Percentiles rank a stretch among this genome's conserved stretches.
Evolutionary conservation across 169 alveolate species (phyloP).

Genomic region (Eimeria necatrix): DNA sequence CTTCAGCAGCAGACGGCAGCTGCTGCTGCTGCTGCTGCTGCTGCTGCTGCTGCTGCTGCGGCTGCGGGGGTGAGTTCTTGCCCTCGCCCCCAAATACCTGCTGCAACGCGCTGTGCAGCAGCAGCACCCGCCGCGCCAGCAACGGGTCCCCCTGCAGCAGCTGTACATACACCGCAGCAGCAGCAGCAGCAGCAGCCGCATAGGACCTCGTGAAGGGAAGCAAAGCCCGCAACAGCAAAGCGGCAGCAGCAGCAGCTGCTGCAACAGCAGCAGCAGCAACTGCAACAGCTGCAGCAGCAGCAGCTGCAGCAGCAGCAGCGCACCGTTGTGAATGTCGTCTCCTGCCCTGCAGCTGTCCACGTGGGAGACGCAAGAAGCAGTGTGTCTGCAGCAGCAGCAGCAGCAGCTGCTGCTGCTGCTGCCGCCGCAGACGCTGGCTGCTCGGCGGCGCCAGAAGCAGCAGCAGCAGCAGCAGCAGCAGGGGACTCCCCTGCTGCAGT

Average conservation of each 20-base stretch:
- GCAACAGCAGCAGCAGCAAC: neutral
- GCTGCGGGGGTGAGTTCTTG: neutral
- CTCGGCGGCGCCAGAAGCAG: neutral
- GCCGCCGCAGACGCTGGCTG: conserved; percentile 1
- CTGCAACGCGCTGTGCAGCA: conserved; percentile 51
- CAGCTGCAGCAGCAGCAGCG: conserved; percentile 21
- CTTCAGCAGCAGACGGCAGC: conserved; percentile 23
- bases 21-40: too few species aligned
- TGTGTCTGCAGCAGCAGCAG: neutral
- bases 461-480: conserved; percentile 53
- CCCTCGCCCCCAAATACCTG: neutral
- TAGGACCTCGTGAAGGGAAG: neutral
- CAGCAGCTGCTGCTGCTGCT: conserved; percentile 13
- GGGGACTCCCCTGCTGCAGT: neutral
- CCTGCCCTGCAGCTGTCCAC: conserved; percentile 3
- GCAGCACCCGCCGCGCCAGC: conserved; percentile 40
- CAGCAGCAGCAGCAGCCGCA: neutral
- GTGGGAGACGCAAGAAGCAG: neutral
- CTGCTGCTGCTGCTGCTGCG: neutral
- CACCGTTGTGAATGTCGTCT: neutral
- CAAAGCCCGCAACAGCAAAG: neutral
- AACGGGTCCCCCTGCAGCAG: conserved; percentile 28
- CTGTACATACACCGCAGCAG: neutral
- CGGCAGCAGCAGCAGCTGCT: conserved; percentile 36
- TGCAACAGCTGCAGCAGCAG: conserved; percentile 9